These are phyloP conservation scores for Taxawa tesnikishii DNA, from an alignment of 2,329 filamentous ascomycete genomes.

Conservation along the genomic window DNA sequence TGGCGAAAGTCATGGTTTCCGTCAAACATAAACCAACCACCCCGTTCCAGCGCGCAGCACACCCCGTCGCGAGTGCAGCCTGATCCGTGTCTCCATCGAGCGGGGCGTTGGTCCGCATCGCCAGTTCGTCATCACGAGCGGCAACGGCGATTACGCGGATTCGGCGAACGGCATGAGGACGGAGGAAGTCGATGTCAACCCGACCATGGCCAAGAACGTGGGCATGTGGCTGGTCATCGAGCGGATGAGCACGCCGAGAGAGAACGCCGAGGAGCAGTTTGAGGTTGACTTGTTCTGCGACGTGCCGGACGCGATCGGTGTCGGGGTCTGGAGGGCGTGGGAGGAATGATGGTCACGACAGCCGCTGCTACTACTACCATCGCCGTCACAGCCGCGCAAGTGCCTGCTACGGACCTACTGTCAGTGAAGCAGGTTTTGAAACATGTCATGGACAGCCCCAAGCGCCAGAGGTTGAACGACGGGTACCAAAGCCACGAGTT, in stretches of 20 bases:
- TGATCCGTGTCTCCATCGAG: conserved; percentile 61
- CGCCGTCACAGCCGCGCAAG: no score
- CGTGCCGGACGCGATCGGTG: conserved; percentile 27
- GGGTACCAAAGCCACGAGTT: no score
- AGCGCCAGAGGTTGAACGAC: no score
- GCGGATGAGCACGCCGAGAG: conserved; percentile 50
- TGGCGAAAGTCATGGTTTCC: conserved; percentile 27
- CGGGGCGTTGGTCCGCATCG: conserved; percentile 59
- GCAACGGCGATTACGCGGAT: conserved; percentile 66
- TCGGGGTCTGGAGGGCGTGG: conserved; percentile 34
- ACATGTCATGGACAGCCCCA: no score
- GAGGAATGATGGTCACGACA: no score
- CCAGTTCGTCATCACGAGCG: conserved; percentile 50
- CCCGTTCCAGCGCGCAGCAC: neutral
- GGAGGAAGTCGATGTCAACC: conserved; percentile 61
- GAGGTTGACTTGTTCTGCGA: conserved; percentile 35
- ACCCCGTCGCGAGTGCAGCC: conserved; percentile 21
- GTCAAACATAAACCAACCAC: conserved; percentile 12
- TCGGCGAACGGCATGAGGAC: conserved; percentile 52
- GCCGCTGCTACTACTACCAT: no score
- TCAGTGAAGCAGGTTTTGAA: no score
- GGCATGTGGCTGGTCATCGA: conserved; percentile 75
- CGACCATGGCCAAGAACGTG: conserved; percentile 40
- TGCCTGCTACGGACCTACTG: no score
- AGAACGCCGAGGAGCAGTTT: conserved; percentile 36